These are phyloP conservation scores for Serendipita sp. DNA, from an alignment of 768 basidiomycete genomes.

Conservation along the genomic window DNA sequence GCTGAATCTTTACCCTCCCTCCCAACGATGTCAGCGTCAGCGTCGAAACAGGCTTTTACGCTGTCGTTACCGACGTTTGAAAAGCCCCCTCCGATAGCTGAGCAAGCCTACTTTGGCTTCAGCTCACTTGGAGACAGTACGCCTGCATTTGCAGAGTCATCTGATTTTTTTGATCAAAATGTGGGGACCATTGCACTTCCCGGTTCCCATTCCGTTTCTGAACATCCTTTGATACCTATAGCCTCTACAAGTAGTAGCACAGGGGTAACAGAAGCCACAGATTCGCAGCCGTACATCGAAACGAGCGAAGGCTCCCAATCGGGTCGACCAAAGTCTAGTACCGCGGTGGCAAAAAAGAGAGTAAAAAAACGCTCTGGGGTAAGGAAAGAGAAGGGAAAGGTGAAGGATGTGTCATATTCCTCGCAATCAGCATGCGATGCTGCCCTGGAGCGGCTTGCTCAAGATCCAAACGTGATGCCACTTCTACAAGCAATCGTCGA, in stretches of 20 bases:
- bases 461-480: background rate
- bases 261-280: too few species aligned
- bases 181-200: conserved; percentile 11
- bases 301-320: too few species aligned
- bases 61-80: background rate
- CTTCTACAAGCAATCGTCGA: background rate
- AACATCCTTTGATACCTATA: background rate
- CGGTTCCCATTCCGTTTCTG: conserved; percentile 6
- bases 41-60: background rate
- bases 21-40: too few species aligned
- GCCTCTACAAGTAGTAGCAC: background rate
- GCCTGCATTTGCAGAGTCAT: background rate
- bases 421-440: too few species aligned
- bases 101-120: background rate
- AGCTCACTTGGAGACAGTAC: too few species aligned
- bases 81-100: background rate
- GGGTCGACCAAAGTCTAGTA: too few species aligned
- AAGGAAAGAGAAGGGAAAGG: too few species aligned
- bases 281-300: too few species aligned
- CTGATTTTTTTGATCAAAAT: conserved; percentile 10
- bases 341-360: too few species aligned
- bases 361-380: too few species aligned
- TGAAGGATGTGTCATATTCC: too few species aligned
- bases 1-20: background rate
- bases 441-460: background rate